Evolutionary conservation across 2,329 filamentous ascomycete genomes (phyloP), one percentile per base, ranked within the genome.

Genomic region (Colletotrichum filicis): DNA sequence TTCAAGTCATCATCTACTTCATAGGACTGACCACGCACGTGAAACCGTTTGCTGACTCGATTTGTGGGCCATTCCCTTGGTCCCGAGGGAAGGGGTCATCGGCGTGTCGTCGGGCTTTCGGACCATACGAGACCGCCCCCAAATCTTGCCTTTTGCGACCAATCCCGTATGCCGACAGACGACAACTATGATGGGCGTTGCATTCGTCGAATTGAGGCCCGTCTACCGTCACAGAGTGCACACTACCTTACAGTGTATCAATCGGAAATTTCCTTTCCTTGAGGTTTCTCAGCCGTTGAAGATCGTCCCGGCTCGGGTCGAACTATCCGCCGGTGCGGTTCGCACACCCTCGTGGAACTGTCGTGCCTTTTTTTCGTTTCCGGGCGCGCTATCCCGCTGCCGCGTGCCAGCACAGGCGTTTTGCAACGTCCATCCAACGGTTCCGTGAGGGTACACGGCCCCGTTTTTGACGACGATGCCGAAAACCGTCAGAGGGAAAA

Each of bases 31-130:
- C 55, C 46, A 7, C 24, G 60, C 60, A 73, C 56, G 70, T 73
- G 66, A 73, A 73, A 65, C 71, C 22, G 46, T n/a, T 57, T 16
- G 69, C 56, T 71, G 71, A 73, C 71, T 73, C 71, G 60, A 73
- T 73, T 52, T 60, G 66, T 70, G 66, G 56, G 56, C 16, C 19
- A 5, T 24, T 30, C 58, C 52, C 49, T 37, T 52, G 22, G 19
- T 58, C 57, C 63, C 65, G 37, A 65, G 46, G 37, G 59, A 64
- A 59, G 46, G 60, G 70, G 60, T 64, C 59, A 35, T 59, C 66
- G 60, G 60, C 55, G 42, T 60, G 66, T 59, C 26, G 60, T 65
- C 55, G 56, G 66, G 16, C 28, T 65, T 65, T 65, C 60, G 60
- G 70, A 26, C 59, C 66, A 73, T 58, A 52, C 55, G 28, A 52